Evolutionary conservation across 225 moss, liverwort and hornwort species (phyloP), one percentile per base, ranked within the genome.

Genomic region (Rhytidiadelphus loreus): DNA sequence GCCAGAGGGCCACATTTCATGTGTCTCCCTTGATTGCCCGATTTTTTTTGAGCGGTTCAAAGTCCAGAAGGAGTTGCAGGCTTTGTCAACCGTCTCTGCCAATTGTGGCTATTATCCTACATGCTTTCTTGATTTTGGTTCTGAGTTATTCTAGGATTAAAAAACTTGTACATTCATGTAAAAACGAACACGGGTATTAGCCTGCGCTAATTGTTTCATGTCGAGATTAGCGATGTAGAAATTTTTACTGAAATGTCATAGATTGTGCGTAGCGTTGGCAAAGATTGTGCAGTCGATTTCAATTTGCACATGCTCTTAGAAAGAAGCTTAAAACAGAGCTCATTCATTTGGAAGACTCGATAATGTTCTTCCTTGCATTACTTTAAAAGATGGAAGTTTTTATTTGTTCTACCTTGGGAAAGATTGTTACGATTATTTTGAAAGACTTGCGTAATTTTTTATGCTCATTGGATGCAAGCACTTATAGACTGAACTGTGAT

Each of bases 21-120:
- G 99, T 43, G 87, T 96, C 23, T 97, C 99, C 16, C 88, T 99
- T 25, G 97, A 97, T 72, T 99, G 99, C 84, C 92, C 97, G 7
- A 95, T 97, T 21, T 99, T 96, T 83, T 97, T 96, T 74, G 99
- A 99, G 91, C 92, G 96, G 77, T 85, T 94, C 30, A 99, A 99
- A 90, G 95, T 95, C 29, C 95, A 95, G 87, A 96, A 96, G 89
- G 97, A 99, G 83, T 88, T 96, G 18, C 94, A 95, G 88, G 92
- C 95, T 58, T 93, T 96, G 55, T 96, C 95, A 87, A 95, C 93
- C 8, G 92, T 98, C 83, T 90, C 98, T 65, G 90, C 90, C 33
- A 96, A 93, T 58, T 91, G 96, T 83, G 94, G 93, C 41, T 92
- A 93, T 81, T 98, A 96, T 87, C 98, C 96, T 25, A 94, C 95